Conservation (phyloP, 352 stramenopile genomes). For the Phytophthora lateralis region DNA sequence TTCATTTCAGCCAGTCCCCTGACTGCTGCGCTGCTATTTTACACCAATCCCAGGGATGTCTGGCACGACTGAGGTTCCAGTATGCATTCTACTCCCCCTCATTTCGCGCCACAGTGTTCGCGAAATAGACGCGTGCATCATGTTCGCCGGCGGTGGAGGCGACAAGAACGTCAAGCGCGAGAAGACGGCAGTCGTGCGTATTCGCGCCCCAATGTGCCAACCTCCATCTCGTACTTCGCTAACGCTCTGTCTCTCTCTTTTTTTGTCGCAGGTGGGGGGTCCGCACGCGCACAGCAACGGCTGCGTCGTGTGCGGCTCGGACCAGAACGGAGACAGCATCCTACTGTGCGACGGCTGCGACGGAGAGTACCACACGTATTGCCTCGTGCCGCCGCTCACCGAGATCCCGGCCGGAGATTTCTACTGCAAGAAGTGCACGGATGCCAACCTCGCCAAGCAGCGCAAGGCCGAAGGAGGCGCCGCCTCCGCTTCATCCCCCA, state of each 20-base stretch:
- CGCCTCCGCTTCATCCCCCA: background rate
- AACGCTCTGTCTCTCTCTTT: background rate
- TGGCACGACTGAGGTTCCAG: background rate
- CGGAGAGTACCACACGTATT: constrained; percentile 89
- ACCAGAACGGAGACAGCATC: constrained; percentile 83
- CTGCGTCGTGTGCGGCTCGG: constrained; percentile 70
- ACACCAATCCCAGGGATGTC: too few species aligned
- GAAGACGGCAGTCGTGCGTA: constrained; percentile 24
- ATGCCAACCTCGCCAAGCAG: constrained; percentile 45
- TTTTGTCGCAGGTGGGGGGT: constrained; percentile 15
- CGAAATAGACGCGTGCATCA: constrained; percentile 2
- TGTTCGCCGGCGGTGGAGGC: constrained; percentile 19
- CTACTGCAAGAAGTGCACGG: constrained; percentile 78
- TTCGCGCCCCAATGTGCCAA: background rate
- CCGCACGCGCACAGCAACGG: constrained; percentile 48
- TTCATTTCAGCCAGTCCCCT: too few species aligned
- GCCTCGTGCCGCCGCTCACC: constrained; percentile 69
- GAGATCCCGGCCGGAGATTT: constrained; percentile 84
- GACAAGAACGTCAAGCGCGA: constrained; percentile 28
- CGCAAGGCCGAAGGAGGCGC: constrained; percentile 39
- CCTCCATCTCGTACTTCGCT: background rate
- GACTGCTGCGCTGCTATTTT: too few species aligned
- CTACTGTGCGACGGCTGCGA: constrained; percentile 86
- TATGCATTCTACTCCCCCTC: background rate
- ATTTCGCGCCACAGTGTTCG: background rate